These are phyloP conservation scores for Penicillium decumbens DNA, from an alignment of 2,329 filamentous ascomycete genomes.

Conservation along the genomic window DNA sequence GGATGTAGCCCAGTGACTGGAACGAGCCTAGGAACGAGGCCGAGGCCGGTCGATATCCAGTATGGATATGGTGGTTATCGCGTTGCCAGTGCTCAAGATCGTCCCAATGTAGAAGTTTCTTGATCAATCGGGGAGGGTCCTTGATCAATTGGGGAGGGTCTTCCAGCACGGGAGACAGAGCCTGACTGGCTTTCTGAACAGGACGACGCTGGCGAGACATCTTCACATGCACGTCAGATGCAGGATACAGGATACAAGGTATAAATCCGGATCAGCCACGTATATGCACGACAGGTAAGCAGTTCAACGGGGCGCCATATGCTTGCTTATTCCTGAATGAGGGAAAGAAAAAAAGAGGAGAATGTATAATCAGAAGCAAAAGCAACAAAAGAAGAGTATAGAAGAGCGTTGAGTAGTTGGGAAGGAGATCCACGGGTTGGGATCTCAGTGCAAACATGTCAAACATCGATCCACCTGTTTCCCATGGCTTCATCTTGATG, in stretches of 20 bases:
- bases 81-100: slow-evolving; percentile 52
- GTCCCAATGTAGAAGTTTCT: slow-evolving; percentile 47
- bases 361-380: not conserved
- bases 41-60: slow-evolving; percentile 61
- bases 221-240: slow-evolving; percentile 24
- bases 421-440: slow-evolving; percentile 18
- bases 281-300: slow-evolving; percentile 13
- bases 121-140: slow-evolving; percentile 26
- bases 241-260: slow-evolving; percentile 3
- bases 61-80: slow-evolving; percentile 66
- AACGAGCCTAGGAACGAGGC: slow-evolving; percentile 58
- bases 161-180: slow-evolving; percentile 24
- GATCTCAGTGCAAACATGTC: slow-evolving; percentile 23
- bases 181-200: slow-evolving; percentile 22
- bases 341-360: not conserved
- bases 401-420: slow-evolving; percentile 24
- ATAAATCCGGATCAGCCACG: slow-evolving; percentile 13
- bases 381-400: slow-evolving; percentile 1
- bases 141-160: slow-evolving; percentile 27
- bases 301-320: not conserved
- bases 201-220: slow-evolving; percentile 35
- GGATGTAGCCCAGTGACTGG: slow-evolving; percentile 57
- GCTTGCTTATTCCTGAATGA: not conserved
- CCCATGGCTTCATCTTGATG: slow-evolving; percentile 7
- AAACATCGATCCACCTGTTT: slow-evolving; percentile 8